Conservation (phyloP, 1,139 yeast species). For the Candida pseudoviswanathii region DNA sequence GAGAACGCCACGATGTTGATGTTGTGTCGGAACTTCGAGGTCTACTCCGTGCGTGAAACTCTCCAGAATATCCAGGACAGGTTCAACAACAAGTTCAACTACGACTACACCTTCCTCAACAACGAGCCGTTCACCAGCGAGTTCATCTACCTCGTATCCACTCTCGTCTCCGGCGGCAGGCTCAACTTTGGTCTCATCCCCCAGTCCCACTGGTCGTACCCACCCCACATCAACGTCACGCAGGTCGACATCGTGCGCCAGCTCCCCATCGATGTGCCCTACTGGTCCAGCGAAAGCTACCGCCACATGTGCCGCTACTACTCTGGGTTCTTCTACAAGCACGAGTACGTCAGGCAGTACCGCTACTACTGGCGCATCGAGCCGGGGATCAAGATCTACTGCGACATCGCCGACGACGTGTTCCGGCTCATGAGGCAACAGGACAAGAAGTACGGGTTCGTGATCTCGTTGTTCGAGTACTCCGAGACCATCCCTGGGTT, state of each 20-base stretch:
- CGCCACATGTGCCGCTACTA: constrained; percentile 42
- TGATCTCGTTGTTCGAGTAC: constrained; percentile 35
- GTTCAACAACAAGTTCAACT: constrained; percentile 57
- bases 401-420: constrained; percentile 34
- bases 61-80: constrained; percentile 69
- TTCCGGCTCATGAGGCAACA: constrained; percentile 27
- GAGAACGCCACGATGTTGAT: constrained; percentile 67
- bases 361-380: constrained; percentile 41
- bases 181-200: constrained; percentile 35
- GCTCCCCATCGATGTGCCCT: constrained; percentile 21
- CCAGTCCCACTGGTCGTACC: constrained; percentile 34
- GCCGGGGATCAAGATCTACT: constrained; percentile 31
- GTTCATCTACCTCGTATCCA: constrained; percentile 26
- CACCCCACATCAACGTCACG: constrained; percentile 27
- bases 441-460: constrained; percentile 29
- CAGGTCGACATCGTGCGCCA: constrained; percentile 20
- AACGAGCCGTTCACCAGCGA: constrained; percentile 30
- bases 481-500: constrained; percentile 33
- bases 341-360: constrained; percentile 30
- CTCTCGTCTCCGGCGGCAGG: constrained; percentile 24
- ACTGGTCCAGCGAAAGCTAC: constrained; percentile 34
- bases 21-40: constrained; percentile 70
- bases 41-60: constrained; percentile 58
- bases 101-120: constrained; percentile 40
- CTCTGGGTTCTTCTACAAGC: constrained; percentile 37